Conservation (phyloP, 768 basidiomycete species). For the Kwoniella sp. region DNA sequence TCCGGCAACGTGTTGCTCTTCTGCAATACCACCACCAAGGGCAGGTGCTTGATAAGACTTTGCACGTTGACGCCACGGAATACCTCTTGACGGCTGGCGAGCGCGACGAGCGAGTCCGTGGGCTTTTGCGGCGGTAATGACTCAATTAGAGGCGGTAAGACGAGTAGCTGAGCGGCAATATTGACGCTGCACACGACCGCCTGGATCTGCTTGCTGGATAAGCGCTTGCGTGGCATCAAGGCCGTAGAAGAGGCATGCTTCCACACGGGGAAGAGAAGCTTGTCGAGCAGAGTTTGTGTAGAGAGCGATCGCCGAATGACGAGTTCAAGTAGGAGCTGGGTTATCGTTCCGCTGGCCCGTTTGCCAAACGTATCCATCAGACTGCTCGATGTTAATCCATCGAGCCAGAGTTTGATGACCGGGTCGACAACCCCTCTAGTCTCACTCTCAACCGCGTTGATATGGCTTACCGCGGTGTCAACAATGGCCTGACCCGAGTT, state of each 20-base stretch:
- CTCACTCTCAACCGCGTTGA: constrained; percentile 9
- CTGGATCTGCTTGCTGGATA: constrained; percentile 16
- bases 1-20: constrained; percentile 4
- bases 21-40: constrained; percentile 34
- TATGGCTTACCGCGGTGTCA: constrained; percentile 11
- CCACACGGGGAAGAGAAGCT: constrained; percentile 25
- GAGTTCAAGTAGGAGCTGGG: constrained; percentile 21
- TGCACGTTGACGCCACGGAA: constrained; percentile 23
- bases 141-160: constrained; percentile 17
- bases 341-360: neutral
- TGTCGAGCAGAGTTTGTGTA: constrained; percentile 19
- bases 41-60: constrained; percentile 36
- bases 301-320: constrained; percentile 23
- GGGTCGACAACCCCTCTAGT: constrained; percentile 3
- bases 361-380: constrained; percentile 13
- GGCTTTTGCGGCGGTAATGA: constrained; percentile 22
- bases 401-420: constrained; percentile 26
- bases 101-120: constrained; percentile 25
- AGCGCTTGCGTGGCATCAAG: constrained; percentile 10
- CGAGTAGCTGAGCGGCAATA: constrained; percentile 28
- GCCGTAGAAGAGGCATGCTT: constrained; percentile 15
- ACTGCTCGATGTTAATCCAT: neutral
- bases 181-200: constrained; percentile 20
- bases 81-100: constrained; percentile 24
- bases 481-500: neutral